Evolutionary conservation across 2,329 filamentous ascomycete species (phyloP).

Genomic region (Catunica adiposa): DNA sequence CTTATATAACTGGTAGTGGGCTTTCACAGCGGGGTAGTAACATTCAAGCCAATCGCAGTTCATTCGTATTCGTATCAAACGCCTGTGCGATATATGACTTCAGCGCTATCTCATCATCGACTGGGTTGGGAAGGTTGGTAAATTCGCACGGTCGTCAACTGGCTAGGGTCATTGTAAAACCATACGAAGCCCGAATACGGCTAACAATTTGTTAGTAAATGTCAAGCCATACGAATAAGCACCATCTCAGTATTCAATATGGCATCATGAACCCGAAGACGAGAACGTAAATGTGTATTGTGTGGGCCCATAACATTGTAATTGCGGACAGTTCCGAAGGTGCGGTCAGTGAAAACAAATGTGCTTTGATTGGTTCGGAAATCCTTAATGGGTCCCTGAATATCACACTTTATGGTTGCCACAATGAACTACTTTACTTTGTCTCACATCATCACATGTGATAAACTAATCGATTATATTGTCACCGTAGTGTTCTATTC

Average conservation of each 20-base stretch:
- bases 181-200: conserved; percentile 14
- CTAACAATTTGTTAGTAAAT: conserved; percentile 8
- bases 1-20: not conserved
- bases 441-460: too few relatives aligned
- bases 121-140: not conserved
- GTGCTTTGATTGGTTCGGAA: not conserved
- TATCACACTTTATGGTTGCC: not conserved
- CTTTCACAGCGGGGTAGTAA: not conserved
- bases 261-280: not conserved
- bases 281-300: not conserved
- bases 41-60: not conserved
- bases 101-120: not conserved
- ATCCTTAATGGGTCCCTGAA: not conserved
- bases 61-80: conserved; percentile 15
- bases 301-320: not conserved
- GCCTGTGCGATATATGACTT: not conserved
- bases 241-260: not conserved
- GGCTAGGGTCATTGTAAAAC: not conserved
- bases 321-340: not conserved
- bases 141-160: conserved; percentile 6
- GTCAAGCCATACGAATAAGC: conserved; percentile 2
- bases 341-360: not conserved
- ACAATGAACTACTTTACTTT: not conserved
- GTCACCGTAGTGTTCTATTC: not conserved
- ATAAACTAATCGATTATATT: not conserved